These are phyloP conservation scores for Biscogniauxia mediterranea DNA, from an alignment of 2,329 filamentous ascomycete genomes.

Conservation along the genomic window DNA sequence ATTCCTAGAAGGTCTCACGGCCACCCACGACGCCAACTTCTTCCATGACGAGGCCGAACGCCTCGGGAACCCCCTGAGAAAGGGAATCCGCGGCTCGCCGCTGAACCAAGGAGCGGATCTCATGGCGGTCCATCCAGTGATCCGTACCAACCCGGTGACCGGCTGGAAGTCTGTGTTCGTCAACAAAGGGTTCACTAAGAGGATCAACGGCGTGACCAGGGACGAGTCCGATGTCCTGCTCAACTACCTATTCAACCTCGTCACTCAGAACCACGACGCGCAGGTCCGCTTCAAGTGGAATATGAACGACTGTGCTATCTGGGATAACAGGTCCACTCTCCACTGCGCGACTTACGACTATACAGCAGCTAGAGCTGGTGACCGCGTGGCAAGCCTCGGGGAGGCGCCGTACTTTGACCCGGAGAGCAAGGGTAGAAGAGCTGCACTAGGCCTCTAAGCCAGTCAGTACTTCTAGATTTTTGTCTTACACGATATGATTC, in stretches of 20 bases:
- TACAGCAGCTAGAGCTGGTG: slow-evolving; percentile 42
- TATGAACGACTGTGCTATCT: slow-evolving; percentile 58
- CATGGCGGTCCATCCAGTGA: slow-evolving; percentile 49
- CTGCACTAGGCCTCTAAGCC: slow-evolving; percentile 30
- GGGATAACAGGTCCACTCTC: slow-evolving; percentile 60
- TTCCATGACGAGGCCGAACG: slow-evolving; percentile 50
- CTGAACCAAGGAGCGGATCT: slow-evolving; percentile 55
- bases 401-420: slow-evolving; percentile 48
- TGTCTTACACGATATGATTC: too few relatives aligned
- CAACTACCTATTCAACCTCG: slow-evolving; percentile 46
- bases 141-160: slow-evolving; percentile 60
- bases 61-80: slow-evolving; percentile 45
- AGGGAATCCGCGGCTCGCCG: slow-evolving; percentile 50
- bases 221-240: slow-evolving; percentile 54
- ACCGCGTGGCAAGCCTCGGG: slow-evolving; percentile 47
- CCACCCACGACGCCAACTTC: slow-evolving; percentile 47
- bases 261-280: slow-evolving; percentile 55
- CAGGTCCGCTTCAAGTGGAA: slow-evolving; percentile 55
- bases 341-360: slow-evolving; percentile 63
- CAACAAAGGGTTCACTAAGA: slow-evolving; percentile 50
- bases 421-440: slow-evolving; percentile 40
- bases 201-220: slow-evolving; percentile 53
- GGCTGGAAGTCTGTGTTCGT: slow-evolving; percentile 56
- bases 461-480: too few relatives aligned
- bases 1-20: slow-evolving; percentile 49